Base-by-base conservation (phyloP, 1,284 basidiomycete species). In the Melampsora americana region DNA sequence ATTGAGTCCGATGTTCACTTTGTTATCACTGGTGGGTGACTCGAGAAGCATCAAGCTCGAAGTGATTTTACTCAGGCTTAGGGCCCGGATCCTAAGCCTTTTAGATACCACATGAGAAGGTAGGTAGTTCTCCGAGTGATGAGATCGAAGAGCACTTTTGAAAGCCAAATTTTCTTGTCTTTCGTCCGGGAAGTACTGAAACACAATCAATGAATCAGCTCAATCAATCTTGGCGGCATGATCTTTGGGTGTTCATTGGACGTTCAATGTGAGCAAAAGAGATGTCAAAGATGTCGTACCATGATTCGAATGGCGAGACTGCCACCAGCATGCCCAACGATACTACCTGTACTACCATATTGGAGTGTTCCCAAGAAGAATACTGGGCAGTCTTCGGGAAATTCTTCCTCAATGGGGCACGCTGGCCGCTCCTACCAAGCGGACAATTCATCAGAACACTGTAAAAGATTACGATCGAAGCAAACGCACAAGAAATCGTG, bases 311-410 rank as follows among this genome's bases (percentile, higher is more conserved):
- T 90, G 44, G 90, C 90, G 39, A 96, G 84, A 0, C 88, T 86
- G 9, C 87, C 86, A 7, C 89, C 86, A 0, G 87, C 87, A 0
- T 92, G 91, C 0, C 84, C 86, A 42, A 88, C 86, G 11, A 99
- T 92, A 80, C 93, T 91, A 0, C 93, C 93, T 6, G 96, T 93
- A 5, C 91, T 89, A n/a, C 96, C 96, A 81, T 96, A 99, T 0
- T 91, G 91, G 80, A 92, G 89, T 79, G 91, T 89, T 26, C 95
- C 95, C 6, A 99, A 87, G 88, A 97, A 99, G 84, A 99, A 96
- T 59, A 98, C 91, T 80, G 90, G 92, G 82, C 89, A 91, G 12
- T 91, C 91, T 0, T 89, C 88, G 0, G 95, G 94, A 84, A 93
- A 98, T 82, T 99, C 96, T 72, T 92, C 89, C 0, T 88, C 86